Percentiles rank a stretch among this genome's conserved stretches.
Conservation (phyloP, 2,329 filamentous ascomycete species). For the Epichloe scottii region DNA sequence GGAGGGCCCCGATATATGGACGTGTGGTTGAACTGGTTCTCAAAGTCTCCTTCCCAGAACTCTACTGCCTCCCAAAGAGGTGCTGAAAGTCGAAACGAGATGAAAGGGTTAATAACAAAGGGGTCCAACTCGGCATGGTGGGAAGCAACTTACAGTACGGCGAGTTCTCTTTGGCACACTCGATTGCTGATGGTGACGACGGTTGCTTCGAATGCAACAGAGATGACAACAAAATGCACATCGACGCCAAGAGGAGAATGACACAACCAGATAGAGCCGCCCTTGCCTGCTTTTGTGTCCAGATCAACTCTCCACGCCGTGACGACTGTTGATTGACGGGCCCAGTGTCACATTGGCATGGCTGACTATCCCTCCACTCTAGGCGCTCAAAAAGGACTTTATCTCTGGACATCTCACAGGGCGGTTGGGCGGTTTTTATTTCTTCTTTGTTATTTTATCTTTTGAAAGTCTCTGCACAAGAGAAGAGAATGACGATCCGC, state of each 20-base stretch:
- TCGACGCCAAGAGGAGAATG: not conserved
- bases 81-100: not conserved
- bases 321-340: not conserved
- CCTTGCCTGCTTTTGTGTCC: not conserved
- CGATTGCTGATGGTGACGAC: not conserved
- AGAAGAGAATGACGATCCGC: no score
- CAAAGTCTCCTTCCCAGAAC: slow-evolving; percentile 3
- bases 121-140: not conserved
- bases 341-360: not conserved
- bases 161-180: not conserved
- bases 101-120: not conserved
- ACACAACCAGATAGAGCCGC: not conserved
- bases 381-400: not conserved
- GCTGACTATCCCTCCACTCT: not conserved
- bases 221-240: not conserved
- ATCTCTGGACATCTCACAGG: not conserved
- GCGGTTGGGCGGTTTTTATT: not conserved
- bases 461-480: not conserved
- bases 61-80: slow-evolving; percentile 3
- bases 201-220: not conserved
- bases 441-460: not conserved
- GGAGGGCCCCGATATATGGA: slow-evolving; percentile 1
- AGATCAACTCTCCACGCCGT: not conserved
- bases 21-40: slow-evolving; percentile 1
- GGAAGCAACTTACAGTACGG: not conserved